A percentile compares a stretch with the other conserved stretches of the same genome.
These are phyloP conservation scores for Mycotypha africana DNA, from an alignment of 371 early-diverging fungal genomes.

Conservation along the genomic window DNA sequence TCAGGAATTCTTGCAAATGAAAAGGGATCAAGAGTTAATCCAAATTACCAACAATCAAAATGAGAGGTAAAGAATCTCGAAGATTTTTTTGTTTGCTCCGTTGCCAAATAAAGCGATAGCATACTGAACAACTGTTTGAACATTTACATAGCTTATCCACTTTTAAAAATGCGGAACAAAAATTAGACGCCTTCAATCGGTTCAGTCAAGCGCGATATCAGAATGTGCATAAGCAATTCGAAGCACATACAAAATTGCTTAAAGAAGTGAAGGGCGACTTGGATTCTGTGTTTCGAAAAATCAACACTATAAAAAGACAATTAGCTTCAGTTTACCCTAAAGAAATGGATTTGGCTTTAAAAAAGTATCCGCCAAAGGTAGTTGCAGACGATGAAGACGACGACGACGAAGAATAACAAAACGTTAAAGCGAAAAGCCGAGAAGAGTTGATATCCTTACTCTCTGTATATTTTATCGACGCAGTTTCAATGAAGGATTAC, in stretches of 20 bases:
- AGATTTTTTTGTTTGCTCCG: too few relatives aligned
- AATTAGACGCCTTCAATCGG: conserved; percentile 37
- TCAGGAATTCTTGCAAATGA: conserved; percentile 9
- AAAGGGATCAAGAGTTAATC: conserved; percentile 16
- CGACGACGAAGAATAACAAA: conserved; percentile 11
- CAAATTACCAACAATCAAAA: conserved; percentile 10
- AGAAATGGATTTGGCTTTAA: conserved; percentile 16
- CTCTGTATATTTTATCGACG: too few relatives aligned
- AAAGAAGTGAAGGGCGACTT: conserved; percentile 37
- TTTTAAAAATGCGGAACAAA: conserved; percentile 22
- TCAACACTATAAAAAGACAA: conserved; percentile 32
- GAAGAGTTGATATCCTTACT: too few relatives aligned
- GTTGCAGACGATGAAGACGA: too few relatives aligned
- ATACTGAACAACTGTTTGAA: too few relatives aligned
- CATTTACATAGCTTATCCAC: conserved; percentile 21
- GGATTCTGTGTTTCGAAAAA: conserved; percentile 31
- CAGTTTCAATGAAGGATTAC: too few relatives aligned
- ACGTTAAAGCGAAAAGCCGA: too few relatives aligned
- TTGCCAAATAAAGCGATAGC: too few relatives aligned
- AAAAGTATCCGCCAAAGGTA: conserved; percentile 26
- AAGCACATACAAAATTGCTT: conserved; percentile 32
- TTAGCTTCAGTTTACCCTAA: conserved; percentile 31
- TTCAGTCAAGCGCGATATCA: conserved; percentile 43
- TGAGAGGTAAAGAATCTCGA: conserved; percentile 21
- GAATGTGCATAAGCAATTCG: conserved; percentile 38